These are phyloP conservation scores for Dendrobium chrysotoxum DNA, from an alignment of 106 monocot genomes.

Conservation along the genomic window DNA sequence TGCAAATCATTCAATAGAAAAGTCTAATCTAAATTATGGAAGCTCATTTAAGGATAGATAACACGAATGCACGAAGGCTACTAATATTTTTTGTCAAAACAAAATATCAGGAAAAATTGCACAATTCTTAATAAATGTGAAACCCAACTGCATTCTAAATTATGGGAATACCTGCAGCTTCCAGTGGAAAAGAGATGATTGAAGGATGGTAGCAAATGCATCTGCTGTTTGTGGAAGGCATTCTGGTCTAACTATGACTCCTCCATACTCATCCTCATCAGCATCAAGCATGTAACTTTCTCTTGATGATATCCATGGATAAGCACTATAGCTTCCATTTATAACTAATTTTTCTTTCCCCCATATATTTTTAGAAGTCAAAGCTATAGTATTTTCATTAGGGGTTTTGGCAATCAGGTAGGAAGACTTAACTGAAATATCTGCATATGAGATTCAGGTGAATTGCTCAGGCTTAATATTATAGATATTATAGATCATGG, in stretches of 20 bases:
- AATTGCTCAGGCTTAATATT: too few species aligned
- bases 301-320: constrained; percentile 8
- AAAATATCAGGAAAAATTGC: too few species aligned
- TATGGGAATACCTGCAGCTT: constrained; percentile 33
- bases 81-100: too few species aligned
- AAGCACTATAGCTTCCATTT: constrained; percentile 11
- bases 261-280: constrained; percentile 79
- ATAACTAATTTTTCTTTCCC: constrained; percentile 12
- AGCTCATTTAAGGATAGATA: too few species aligned
- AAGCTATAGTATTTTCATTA: constrained; percentile 19
- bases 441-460: constrained; percentile 13
- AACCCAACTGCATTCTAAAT: background rate
- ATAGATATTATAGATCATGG: too few species aligned
- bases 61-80: too few species aligned
- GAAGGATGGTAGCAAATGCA: constrained; percentile 41
- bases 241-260: constrained; percentile 53
- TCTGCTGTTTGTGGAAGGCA: constrained; percentile 41
- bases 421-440: constrained; percentile 19
- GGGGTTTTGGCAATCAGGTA: constrained; percentile 19
- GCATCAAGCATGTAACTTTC: constrained; percentile 46
- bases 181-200: constrained; percentile 59
- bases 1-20: constrained; percentile 14
- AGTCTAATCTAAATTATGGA: too few species aligned
- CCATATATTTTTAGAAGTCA: constrained; percentile 10
- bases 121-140: too few species aligned